Evolutionary conservation across 1,284 basidiomycete species (phyloP).

Genomic region (Chalciporus sp.): DNA sequence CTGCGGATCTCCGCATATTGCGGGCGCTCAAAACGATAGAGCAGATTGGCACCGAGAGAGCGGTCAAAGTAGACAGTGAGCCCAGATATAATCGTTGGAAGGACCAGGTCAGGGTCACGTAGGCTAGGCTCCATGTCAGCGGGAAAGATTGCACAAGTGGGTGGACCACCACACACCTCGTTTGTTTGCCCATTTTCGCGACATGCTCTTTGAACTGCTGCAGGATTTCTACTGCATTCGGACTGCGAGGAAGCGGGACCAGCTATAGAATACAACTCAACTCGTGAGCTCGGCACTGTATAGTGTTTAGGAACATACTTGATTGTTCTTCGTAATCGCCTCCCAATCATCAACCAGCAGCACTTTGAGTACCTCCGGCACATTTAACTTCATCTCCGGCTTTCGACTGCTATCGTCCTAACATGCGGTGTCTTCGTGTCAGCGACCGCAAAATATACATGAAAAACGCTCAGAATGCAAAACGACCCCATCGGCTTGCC

Average conservation of each 20-base stretch:
- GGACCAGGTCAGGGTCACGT: slow-evolving; percentile 57
- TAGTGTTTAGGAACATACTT: slow-evolving; percentile 48
- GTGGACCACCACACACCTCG: slow-evolving; percentile 42
- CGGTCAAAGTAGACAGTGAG: slow-evolving; percentile 95
- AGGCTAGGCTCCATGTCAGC: slow-evolving; percentile 48
- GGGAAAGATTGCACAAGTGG: neutral
- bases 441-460: slow-evolving; percentile 4
- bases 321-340: slow-evolving; percentile 91
- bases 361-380: slow-evolving; percentile 89
- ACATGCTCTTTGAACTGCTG: slow-evolving; percentile 78
- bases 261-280: slow-evolving; percentile 52
- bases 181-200: slow-evolving; percentile 48
- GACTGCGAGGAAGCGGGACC: slow-evolving; percentile 82
- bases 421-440: neutral
- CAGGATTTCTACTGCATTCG: slow-evolving; percentile 80
- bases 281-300: neutral
- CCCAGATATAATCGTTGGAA: slow-evolving; percentile 86
- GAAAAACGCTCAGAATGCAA: neutral
- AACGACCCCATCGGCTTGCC: neutral
- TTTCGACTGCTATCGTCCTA: slow-evolving; percentile 70
- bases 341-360: slow-evolving; percentile 98
- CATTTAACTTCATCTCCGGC: slow-evolving; percentile 88
- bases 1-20: slow-evolving; percentile 89
- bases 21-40: slow-evolving; percentile 93
- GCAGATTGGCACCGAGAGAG: slow-evolving; percentile 85